phyloP scores from a whole-genome alignment of 495 filamentous ascomycete genomes.

The Cairneyella variabilis region DNA sequence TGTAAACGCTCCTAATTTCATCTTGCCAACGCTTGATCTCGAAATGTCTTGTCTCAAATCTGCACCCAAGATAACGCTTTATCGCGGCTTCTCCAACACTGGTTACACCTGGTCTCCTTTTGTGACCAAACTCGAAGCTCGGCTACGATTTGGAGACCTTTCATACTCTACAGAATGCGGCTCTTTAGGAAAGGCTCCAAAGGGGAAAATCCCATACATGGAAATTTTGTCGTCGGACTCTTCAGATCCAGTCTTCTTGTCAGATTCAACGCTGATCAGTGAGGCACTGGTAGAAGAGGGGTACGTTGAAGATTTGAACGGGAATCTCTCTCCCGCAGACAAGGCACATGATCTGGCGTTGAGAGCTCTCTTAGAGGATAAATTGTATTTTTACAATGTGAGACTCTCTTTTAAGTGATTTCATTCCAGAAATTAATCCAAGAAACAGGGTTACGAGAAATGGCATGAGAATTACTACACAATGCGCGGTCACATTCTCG shows the following conservation, averaged over 20 bases:
- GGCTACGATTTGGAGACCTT: conserved; percentile 50
- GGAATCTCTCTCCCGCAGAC: conserved; percentile 28
- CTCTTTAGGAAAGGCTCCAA: conserved; percentile 39
- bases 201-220: conserved; percentile 60
- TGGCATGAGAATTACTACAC: conserved; percentile 60
- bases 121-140: conserved; percentile 60
- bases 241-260: conserved; percentile 13
- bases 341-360: conserved; percentile 48
- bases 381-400: conserved; percentile 53
- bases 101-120: conserved; percentile 61
- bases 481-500: conserved; percentile 52
- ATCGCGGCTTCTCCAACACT: conserved; percentile 42
- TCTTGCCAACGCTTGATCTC: too few relatives aligned
- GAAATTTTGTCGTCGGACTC: conserved; percentile 13
- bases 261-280: conserved; percentile 55
- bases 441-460: conserved; percentile 41
- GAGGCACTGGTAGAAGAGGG: conserved; percentile 37
- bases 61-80: conserved; percentile 38
- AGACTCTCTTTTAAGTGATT: too few relatives aligned
- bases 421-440: too few relatives aligned
- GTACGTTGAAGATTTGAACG: conserved; percentile 45
- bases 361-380: conserved; percentile 56
- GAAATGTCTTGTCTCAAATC: too few relatives aligned
- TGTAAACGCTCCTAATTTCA: too few relatives aligned
- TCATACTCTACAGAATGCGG: conserved; percentile 44